Base-by-base conservation (phyloP, 371 early-diverging fungal genomes). In the Nematocida minor region DNA sequence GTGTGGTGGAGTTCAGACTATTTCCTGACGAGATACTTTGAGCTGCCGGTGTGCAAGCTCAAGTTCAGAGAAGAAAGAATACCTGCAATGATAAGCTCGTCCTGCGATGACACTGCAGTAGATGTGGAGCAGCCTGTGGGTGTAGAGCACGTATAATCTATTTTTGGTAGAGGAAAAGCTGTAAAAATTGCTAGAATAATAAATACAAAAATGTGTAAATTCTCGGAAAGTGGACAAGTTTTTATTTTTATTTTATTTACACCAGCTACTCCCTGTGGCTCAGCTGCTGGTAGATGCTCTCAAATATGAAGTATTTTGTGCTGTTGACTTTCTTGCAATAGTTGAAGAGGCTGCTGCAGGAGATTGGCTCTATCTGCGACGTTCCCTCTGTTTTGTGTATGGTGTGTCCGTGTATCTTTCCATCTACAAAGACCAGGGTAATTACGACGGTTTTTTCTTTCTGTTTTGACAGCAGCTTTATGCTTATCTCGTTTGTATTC, bases 1-100 rank as follows among this genome's bases (percentile, higher is more conserved):
- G 55, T 71, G 4, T 80, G 80, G 80, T 74, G 77, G 77, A 27
- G 47, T 32, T 16, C 40, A 27, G 79, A 79, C 29, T 74, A 74
- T 48, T 79, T 66, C 42, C 16, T 27, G 22, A 41, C 67, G 1
- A 16, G 29, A 36, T 79, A 44, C 66, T 79, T 79, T 60, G 67
- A 74, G 32, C n/a, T 11, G 2, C 77, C 77, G 18, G 66, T 74
- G 6, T 44, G 29, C 7, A 4, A 60, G 16, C n/a, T 74, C 9
- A 63, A 48, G 27, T 74, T 74, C 40, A 32, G 66, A 53, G 6
- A 9, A n/a, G n/a, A 7, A 25, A 42, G 67, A 40, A 7, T 60
- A 4, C 60, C 62, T 22, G 42, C 60, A 16, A 53, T 70, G 54
- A 27, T 29, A 25, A 67, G 67, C 29, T 20, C 14, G 9, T 25